Base-by-base conservation (phyloP, 2,329 filamentous ascomycete genomes). In the Penicillium sp. region DNA sequence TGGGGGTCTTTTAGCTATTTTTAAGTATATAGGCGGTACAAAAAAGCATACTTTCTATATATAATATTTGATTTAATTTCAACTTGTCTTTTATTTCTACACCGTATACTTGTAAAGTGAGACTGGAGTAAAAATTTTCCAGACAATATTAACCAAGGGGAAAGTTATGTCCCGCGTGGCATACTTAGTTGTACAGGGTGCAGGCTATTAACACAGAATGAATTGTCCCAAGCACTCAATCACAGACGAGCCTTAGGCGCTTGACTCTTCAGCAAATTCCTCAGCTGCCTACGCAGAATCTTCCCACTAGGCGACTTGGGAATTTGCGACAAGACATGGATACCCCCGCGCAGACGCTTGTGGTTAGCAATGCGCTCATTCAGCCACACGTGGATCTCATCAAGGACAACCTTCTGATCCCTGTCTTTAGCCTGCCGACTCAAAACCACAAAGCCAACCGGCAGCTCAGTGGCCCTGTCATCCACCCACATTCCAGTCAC, bases 231-330 rank as follows among this genome's bases (percentile, higher is more conserved):
- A 34, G 8, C 2, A 19, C 8, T 16, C 49, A 36, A 48, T 57
- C 46, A 65, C 38, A 65, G 36, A 23, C 52, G 50, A n/a, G 62
- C 57, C 51, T 66, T 67, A 2, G 61, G 55, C n/a, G 41, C 49
- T 36, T 57, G 61, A 48, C 46, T 63, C 43, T 65, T 63, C 23
- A 65, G 48, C 25, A 58, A 25, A 16, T 64, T 59, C 52, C 68
- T 68, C 46, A 70, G 39, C 52, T 68, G 58, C n/a, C 68, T 50
- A 8, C 68, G 53, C 49, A 69, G 21, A 40, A 70, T 70, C 60
- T 75, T 75, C 38, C 74, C 71, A 44, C 69, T 67, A 4, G 67
- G 66, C 54, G 68, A 73, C 40, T 72, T 67, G 0, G 72, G 72
- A 21, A 75, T 69, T 23, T 64, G 65, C 40, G 71, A 60, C 15